Evolutionary conservation across 495 filamentous ascomycete species (phyloP), one percentile per base, ranked within the genome.

Genomic region (Evernia prunastri): DNA sequence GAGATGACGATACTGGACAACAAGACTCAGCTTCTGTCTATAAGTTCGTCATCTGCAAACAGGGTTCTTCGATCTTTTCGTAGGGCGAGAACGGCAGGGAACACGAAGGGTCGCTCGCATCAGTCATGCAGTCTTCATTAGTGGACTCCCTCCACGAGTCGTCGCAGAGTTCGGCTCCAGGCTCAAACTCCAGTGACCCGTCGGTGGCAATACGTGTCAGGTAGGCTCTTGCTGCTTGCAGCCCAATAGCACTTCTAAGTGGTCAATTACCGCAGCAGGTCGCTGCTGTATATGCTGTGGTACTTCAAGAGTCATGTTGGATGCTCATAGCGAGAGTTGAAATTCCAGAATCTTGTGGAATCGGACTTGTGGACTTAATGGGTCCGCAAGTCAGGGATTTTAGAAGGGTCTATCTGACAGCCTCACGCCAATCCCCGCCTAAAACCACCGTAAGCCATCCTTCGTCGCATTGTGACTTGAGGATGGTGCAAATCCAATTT

Each of bases 181-280:
- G 23, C 45, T 49, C 45, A 6, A 43, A 20, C 40, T 43, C 40
- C 40, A 43, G 18, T 18, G 40, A 43, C 15, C 10, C 8, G 4
- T 2, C 1, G 0, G 40, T 43, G 40, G 17, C 7, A 43, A 43
- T 43, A 43, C 2, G 13, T 18, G 31, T 63, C 20, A 56, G 35
- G 29, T 63, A 58, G 33, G 35, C 61, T 63, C 40, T 56, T 29
- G 20, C 61, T 59, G 62, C 56, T 64, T 59, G 11, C 56, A 27
- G 40, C 56, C 40, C 31, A 64, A 64, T 25, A 64, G 56, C 56
- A 64, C 12, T 42, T 51, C 40, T 49, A 64, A 63, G 42, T 64
- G 15, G 17, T 58, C 31, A 64, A 64, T 58, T 18, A 47, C 36
- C n/a, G 61, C 39, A 63, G 25, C 39, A 39, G 58, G 27, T 63